Base-by-base conservation (phyloP, 495 filamentous ascomycete genomes). In the Talaromyces thailandensis region DNA sequence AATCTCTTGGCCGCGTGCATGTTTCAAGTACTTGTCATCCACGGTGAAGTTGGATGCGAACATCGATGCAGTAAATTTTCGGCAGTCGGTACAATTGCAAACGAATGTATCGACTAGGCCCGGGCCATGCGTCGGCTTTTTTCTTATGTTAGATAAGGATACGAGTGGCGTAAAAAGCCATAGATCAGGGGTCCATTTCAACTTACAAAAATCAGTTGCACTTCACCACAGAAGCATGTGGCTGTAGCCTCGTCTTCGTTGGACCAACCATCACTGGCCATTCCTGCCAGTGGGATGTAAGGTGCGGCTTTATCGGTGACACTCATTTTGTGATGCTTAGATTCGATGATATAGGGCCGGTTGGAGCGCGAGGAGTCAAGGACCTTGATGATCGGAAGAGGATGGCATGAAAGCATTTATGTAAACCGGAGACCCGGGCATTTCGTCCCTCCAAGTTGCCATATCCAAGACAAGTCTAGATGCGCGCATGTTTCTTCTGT, bases 21-120 rank as follows among this genome's bases (percentile, higher is more conserved):
- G 77, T 61, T 60, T 68, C 9, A 84, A 62, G 56, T 77, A 51
- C 12, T 69, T 56, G 68, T 80, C 70, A 31, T 55, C 62, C 58
- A 82, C 69, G 45, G 73, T 78, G 70, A 84, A 82, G 67, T 84
- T 84, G 56, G 78, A 75, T 11, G 82, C 79, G 75, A 82, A 83
- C 78, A 83, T 82, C 6, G 82, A 84, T 9, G 82, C 81, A 9
- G 81, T 84, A 65, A 84, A 75, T 65, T 86, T 86, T 62, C 73
- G 79, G 70, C 82, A 84, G 72, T 84, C 82, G 35, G 68, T 64
- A 71, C 83, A 84, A 72, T 86, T 76, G 70, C 82, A 86, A 64
- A 83, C 61, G 68, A 84, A 84, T 58, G 71, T 76, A 69, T 74
- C 70, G 64, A 82, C 52, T 2, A 82, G 67, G 52, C 78, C 80